Conservation (phyloP, 2,329 filamentous ascomycete species). For the Ascomycota sp. region DNA sequence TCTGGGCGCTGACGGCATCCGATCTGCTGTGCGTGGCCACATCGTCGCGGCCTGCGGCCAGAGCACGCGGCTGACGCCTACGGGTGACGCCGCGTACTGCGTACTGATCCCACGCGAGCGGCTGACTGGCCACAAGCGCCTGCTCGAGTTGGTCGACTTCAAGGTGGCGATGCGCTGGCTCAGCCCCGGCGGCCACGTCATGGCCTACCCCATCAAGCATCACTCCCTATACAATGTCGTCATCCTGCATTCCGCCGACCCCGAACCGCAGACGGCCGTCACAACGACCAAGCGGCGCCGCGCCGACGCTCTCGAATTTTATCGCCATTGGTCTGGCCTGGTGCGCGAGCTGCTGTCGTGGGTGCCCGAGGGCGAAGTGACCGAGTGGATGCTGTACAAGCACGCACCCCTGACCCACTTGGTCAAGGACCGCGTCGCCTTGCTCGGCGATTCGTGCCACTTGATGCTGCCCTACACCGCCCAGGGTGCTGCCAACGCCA, state of each 20-base stretch:
- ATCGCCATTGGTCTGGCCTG: slow-evolving; percentile 37
- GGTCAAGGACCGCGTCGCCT: slow-evolving; percentile 31
- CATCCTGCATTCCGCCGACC: slow-evolving; percentile 29
- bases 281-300: not conserved
- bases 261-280: not conserved
- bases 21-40: slow-evolving; percentile 22
- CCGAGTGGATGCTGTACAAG: slow-evolving; percentile 44
- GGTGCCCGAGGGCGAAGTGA: slow-evolving; percentile 42
- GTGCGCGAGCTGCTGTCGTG: slow-evolving; percentile 38
- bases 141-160: slow-evolving; percentile 35
- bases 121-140: slow-evolving; percentile 45
- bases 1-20: slow-evolving; percentile 32
- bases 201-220: slow-evolving; percentile 42
- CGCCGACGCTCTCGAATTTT: slow-evolving; percentile 35
- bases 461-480: slow-evolving; percentile 47
- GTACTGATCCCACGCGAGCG: slow-evolving; percentile 31
- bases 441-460: slow-evolving; percentile 46
- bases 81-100: slow-evolving; percentile 31
- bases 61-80: slow-evolving; percentile 23
- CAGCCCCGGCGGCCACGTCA: slow-evolving; percentile 44
- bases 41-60: slow-evolving; percentile 33
- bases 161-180: slow-evolving; percentile 43
- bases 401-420: slow-evolving; percentile 42
- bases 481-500: slow-evolving; percentile 47
- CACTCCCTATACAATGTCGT: slow-evolving; percentile 48